Evolutionary conservation across 352 stramenopile genomes (phyloP), one percentile per base, ranked within the genome.

Genomic region (Thalassiosira mediterranea): DNA sequence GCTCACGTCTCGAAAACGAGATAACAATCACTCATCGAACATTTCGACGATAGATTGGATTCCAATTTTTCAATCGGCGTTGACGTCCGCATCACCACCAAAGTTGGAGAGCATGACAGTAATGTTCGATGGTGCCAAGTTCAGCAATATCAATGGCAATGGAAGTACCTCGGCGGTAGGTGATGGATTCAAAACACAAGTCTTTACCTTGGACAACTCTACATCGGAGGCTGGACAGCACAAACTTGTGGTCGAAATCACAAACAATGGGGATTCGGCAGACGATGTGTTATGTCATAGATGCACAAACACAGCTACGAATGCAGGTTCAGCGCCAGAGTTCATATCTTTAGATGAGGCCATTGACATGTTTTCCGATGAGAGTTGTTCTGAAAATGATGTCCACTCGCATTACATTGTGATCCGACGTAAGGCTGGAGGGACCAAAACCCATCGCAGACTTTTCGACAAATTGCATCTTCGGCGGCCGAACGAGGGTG

Each of bases 381-480:
- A 56, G 23, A 62, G 54, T 48, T 21, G 48, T 49, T 2, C 31
- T 53, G 58, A 72, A n/a, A 47, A 74, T 32, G 75, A 84, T 44
- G 17, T 32, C 44, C 54, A 80, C 3, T 48, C 66, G 23, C 52
- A 69, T 48, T 84, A 80, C 29, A 48, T 81, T 31, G 73, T 87
- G 11, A 72, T 87, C 46, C 51, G 69, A 52, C 44, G 79, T 25
- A 84, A 79, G 57, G 63, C 61, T 2, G 79, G 79, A 54, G 79
- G 79, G 23, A 71, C 73, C 0, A 87, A 87, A 59, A 79, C 73
- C 0, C 62, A 87, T 56, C 68, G 75, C 40, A 76, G 72, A 46
- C 51, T 84, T 10, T 87, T 87, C 49, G 71, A 80, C 42, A 83
- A 84, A 56, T 59, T 86, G 31, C 48, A 86, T 49, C 53, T 86